These are phyloP conservation scores for Podaxis rugospora DNA, from an alignment of 768 basidiomycete species.

Conservation along the genomic window DNA sequence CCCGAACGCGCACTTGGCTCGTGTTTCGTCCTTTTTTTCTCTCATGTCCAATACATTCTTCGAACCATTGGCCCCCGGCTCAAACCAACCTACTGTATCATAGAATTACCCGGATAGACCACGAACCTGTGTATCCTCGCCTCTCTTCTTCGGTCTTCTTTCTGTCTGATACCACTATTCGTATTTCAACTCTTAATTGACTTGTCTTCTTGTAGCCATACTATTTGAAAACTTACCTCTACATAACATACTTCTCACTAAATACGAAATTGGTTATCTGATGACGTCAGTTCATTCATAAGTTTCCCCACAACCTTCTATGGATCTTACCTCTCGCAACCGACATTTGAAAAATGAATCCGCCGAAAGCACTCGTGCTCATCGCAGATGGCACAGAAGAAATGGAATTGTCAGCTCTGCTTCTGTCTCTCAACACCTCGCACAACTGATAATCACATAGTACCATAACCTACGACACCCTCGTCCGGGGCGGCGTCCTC, in stretches of 20 bases:
- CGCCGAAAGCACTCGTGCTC: conserved; percentile 63
- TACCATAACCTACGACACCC: conserved; percentile 78
- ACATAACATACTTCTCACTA: not conserved
- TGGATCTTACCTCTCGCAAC: not conserved
- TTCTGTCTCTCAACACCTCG: not conserved
- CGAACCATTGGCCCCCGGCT: not conserved
- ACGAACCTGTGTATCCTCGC: not conserved
- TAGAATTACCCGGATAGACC: conserved; percentile 8
- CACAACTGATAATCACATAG: conserved; percentile 29
- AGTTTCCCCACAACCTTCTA: not conserved
- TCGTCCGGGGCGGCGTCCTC: conserved; percentile 68
- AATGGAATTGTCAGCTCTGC: conserved; percentile 71
- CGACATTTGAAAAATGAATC: not conserved
- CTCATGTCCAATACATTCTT: not conserved
- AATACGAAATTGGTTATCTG: not conserved
- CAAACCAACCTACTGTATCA: conserved; percentile 6
- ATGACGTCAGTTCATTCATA: not conserved
- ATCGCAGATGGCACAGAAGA: conserved; percentile 85
- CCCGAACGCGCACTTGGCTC: conserved; percentile 6
- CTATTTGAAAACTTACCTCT: no score
- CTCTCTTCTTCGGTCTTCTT: not conserved
- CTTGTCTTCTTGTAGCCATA: conserved; percentile 4
- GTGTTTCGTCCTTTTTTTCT: not conserved
- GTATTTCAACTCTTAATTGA: not conserved
- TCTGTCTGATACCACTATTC: not conserved